phyloP scores from a whole-genome alignment of 2,329 filamentous ascomycete species.

The Fusarium longipes region DNA sequence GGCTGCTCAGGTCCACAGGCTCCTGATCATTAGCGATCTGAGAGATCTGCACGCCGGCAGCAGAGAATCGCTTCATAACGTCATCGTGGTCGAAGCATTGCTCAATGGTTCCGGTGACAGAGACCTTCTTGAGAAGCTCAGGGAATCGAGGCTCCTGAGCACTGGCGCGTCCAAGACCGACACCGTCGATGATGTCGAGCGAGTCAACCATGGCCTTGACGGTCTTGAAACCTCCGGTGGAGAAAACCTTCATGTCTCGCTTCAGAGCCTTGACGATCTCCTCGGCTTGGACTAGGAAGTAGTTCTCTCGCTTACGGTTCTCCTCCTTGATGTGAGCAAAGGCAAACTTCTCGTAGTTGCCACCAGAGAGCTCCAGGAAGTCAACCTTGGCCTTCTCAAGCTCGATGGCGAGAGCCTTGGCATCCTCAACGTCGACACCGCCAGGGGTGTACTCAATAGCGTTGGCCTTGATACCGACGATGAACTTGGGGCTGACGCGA shows the following conservation, averaged over 20 bases:
- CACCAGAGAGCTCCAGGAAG: constrained; percentile 69
- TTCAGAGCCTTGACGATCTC: constrained; percentile 53
- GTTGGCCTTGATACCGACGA: constrained; percentile 67
- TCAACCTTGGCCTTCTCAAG: constrained; percentile 62
- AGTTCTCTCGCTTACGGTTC: constrained; percentile 64
- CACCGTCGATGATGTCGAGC: constrained; percentile 21
- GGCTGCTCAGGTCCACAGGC: constrained; percentile 20
- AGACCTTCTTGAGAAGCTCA: constrained; percentile 8
- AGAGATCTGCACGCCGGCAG: constrained; percentile 17
- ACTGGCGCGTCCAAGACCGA: constrained; percentile 17
- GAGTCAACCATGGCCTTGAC: constrained; percentile 25
- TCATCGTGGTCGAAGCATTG: constrained; percentile 20
- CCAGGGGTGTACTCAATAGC: constrained; percentile 63
- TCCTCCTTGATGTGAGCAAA: constrained; percentile 63
- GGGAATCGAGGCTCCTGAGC: constrained; percentile 23
- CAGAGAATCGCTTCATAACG: constrained; percentile 9
- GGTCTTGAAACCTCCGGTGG: constrained; percentile 30
- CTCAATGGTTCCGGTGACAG: constrained; percentile 7
- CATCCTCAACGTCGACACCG: constrained; percentile 63
- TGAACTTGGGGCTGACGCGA: constrained; percentile 54
- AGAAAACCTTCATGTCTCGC: constrained; percentile 27
- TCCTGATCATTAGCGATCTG: constrained; percentile 26
- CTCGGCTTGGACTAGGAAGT: constrained; percentile 69
- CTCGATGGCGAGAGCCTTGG: constrained; percentile 56
- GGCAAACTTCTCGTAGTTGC: constrained; percentile 66